phyloP scores from a whole-genome alignment of 192 early-diverging fungal genomes.

The Backusella australiensis region DNA sequence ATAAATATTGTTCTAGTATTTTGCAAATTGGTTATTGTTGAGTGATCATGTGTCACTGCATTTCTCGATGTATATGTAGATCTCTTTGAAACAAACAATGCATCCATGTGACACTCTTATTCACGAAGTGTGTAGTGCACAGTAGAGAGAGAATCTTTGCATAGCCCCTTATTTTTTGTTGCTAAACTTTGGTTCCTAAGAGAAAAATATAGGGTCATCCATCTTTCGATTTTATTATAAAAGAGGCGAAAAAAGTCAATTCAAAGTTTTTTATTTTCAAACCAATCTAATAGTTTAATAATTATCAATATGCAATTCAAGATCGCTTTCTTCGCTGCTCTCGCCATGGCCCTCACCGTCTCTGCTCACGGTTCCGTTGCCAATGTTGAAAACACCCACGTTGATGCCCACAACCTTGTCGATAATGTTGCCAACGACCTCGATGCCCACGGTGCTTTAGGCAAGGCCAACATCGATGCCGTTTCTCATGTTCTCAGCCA shows the following conservation, averaged over 20 bases:
- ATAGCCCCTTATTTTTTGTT: neutral
- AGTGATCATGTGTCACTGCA: neutral
- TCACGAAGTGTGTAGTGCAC: neutral
- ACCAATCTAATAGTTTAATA: neutral
- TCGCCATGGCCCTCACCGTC: neutral
- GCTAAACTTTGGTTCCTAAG: neutral
- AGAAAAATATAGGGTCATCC: neutral
- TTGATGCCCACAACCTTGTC: neutral
- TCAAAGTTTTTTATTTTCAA: neutral
- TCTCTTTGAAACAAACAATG: neutral
- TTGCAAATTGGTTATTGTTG: neutral
- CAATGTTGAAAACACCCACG: neutral
- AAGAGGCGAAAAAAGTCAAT: neutral
- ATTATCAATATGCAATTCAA: slow-evolving; percentile 2
- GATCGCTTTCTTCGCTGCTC: neutral
- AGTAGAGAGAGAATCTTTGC: neutral
- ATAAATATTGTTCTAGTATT: neutral
- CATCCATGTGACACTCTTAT: neutral
- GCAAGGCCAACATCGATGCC: neutral
- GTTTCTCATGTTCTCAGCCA: neutral
- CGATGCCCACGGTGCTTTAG: neutral
- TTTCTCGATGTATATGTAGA: neutral
- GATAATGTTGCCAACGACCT: neutral
- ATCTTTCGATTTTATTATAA: neutral
- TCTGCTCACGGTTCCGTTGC: neutral